Evolutionary conservation across 495 filamentous ascomycete genomes (phyloP), one percentile per base, ranked within the genome.

Genomic region (Usnea hakonensis): DNA sequence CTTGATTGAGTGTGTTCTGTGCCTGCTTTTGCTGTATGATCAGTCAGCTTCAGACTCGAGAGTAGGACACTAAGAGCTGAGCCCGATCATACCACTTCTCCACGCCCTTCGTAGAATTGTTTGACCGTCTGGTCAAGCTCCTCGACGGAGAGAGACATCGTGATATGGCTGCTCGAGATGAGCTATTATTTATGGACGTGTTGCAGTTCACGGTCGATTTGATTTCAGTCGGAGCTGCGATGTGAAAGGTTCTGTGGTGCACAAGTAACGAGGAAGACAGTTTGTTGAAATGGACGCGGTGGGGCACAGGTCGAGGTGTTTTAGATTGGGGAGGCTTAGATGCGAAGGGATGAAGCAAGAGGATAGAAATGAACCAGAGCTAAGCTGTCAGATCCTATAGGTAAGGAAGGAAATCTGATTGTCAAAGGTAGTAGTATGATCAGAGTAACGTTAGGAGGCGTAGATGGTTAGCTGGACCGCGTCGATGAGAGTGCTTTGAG

Each of bases 61-160:
- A 28, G 9, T 58, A 48, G 52, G 36, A 16, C 19, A 48, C 26
- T 16, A 28, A 61, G 23, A 28, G n/a, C 57, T 35, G 10, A 33
- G 30, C 5, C 50, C 8, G 26, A 62, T 77, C 84, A 72, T 79
- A 97, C 92, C 78, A 89, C 79, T 57, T 96, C 89, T 48, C 94
- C 94, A 73, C 93, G 87, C 72, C 90, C 93, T 77, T 97, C 94
- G 66, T 95, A 97, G 79, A 98, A 97, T 75, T 90, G 87, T 65
- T 87, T 91, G 81, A 97, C 92, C 63, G 90, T 95, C 71, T 84
- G 85, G 85, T 98, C 94, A 76, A 98, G 81, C 81, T 98, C 95
- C 72, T 85, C 84, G 71, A 98, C 91, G 65, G 86, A 83, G 72
- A 86, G 76, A 71, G 85, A 83, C 85, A 87, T 87, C 8, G 40